Percentiles rank a stretch among this genome's conserved stretches.
Evolutionary conservation across 192 early-diverging fungal species (phyloP).

Genomic region (Lunasporangiospora selenospora): DNA sequence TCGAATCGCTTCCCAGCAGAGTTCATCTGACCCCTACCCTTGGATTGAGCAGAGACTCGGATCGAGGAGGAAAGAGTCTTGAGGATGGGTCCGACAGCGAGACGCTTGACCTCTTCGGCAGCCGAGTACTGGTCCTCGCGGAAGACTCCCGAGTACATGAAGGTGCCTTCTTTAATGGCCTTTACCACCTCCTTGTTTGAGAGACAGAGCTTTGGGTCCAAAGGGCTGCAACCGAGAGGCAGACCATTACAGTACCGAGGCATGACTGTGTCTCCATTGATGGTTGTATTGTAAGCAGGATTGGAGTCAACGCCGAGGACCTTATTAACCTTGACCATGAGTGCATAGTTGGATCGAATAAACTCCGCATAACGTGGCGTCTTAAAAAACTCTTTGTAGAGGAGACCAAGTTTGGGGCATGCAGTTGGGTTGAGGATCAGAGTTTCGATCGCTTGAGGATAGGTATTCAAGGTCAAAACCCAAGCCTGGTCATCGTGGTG

Average conservation of each 20-base stretch:
- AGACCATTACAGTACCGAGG: constrained; percentile 9
- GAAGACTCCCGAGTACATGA: constrained; percentile 7
- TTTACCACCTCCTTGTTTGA: neutral
- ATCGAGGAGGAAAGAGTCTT: constrained; percentile 4
- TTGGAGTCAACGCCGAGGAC: constrained; percentile 25
- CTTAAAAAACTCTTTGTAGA: constrained; percentile 1
- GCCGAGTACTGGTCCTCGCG: constrained; percentile 37
- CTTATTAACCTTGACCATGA: constrained; percentile 41
- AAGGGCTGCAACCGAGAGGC: constrained; percentile 6
- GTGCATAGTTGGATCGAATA: constrained; percentile 38
- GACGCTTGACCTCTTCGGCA: constrained; percentile 39
- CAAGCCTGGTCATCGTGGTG: constrained; percentile 2
- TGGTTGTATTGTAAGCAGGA: neutral
- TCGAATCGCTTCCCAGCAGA: constrained; percentile 30
- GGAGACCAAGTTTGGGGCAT: constrained; percentile 42
- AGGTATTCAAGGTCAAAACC: constrained; percentile 51
- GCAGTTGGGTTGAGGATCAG: constrained; percentile 50
- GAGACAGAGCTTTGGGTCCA: constrained; percentile 1
- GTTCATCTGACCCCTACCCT: neutral
- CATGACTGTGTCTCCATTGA: constrained; percentile 12
- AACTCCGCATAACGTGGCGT: constrained; percentile 33
- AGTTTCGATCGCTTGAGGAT: constrained; percentile 54
- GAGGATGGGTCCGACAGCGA: constrained; percentile 54
- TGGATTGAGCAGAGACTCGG: constrained; percentile 3
- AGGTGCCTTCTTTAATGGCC: constrained; percentile 1